phyloP scores from a whole-genome alignment of 1,284 basidiomycete genomes.

The Megacollybia platyphylla region DNA sequence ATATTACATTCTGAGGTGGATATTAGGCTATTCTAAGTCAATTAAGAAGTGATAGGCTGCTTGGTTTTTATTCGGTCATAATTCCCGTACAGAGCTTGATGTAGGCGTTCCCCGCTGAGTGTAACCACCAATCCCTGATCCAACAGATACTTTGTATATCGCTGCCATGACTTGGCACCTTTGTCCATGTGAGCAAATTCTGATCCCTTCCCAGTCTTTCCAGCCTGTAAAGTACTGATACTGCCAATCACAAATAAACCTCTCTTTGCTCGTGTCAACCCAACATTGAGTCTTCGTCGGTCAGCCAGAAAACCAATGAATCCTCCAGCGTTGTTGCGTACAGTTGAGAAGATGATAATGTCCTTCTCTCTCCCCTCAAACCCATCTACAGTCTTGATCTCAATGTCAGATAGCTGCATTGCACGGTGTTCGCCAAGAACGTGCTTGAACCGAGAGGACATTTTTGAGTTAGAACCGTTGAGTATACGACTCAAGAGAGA shows the following conservation, averaged over 20 bases:
- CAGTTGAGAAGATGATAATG: slow-evolving; percentile 84
- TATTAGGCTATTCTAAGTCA: no score
- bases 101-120: slow-evolving; percentile 29
- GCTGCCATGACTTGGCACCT: slow-evolving; percentile 43
- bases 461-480: slow-evolving; percentile 31
- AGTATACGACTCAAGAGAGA: slow-evolving; percentile 54
- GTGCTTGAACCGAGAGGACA: slow-evolving; percentile 36
- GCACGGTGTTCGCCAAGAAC: slow-evolving; percentile 53
- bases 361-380: slow-evolving; percentile 93
- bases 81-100: slow-evolving; percentile 33
- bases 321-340: slow-evolving; percentile 64
- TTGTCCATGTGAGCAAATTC: slow-evolving; percentile 18
- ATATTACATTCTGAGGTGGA: no score
- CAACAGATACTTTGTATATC: slow-evolving; percentile 43
- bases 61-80: neutral
- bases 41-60: no score
- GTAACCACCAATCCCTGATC: slow-evolving; percentile 38
- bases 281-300: slow-evolving; percentile 76
- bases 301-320: slow-evolving; percentile 88
- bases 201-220: slow-evolving; percentile 19
- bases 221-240: slow-evolving; percentile 50
- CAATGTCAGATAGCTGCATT: slow-evolving; percentile 53
- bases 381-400: slow-evolving; percentile 85
- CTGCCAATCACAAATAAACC: slow-evolving; percentile 77
- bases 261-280: slow-evolving; percentile 74